A percentile compares a stretch with the other conserved stretches of the same genome.
Conservation (phyloP, 257 asterid genomes). For the Cruciata laevipes region DNA sequence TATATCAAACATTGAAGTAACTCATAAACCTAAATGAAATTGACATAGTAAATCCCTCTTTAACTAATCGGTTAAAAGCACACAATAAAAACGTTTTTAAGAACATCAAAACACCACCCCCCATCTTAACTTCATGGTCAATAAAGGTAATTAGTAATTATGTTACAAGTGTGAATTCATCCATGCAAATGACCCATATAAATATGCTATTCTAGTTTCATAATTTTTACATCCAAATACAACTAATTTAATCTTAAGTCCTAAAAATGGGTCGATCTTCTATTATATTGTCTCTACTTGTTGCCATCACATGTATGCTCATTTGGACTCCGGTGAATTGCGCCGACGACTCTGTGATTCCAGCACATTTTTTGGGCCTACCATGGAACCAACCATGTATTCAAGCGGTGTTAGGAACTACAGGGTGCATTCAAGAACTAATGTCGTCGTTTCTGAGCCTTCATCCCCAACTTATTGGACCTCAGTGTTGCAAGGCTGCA, state of each 20-base stretch:
- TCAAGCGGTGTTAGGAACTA: slow-evolving; percentile 11
- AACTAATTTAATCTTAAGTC: too few species aligned
- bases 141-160: neutral
- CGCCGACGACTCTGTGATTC: neutral
- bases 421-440: slow-evolving; percentile 21
- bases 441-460: slow-evolving; percentile 16
- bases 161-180: neutral
- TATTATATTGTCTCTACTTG: neutral
- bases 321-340: slow-evolving; percentile 7
- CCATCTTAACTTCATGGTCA: neutral
- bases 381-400: slow-evolving; percentile 19
- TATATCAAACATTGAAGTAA: too few species aligned
- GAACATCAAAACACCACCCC: neutral
- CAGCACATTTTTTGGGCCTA: slow-evolving; percentile 1
- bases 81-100: neutral
- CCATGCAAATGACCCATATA: neutral
- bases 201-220: neutral
- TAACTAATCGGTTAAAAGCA: neutral
- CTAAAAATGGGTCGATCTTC: slow-evolving; percentile 1
- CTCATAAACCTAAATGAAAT: neutral
- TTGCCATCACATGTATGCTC: neutral
- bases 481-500: slow-evolving; percentile 23
- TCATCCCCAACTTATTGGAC: slow-evolving; percentile 13
- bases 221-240: neutral
- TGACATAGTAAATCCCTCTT: neutral